A percentile compares a stretch with the other conserved stretches of the same genome.
phyloP scores from a whole-genome alignment of 495 filamentous ascomycete species.

The Penicillium verhagenii region DNA sequence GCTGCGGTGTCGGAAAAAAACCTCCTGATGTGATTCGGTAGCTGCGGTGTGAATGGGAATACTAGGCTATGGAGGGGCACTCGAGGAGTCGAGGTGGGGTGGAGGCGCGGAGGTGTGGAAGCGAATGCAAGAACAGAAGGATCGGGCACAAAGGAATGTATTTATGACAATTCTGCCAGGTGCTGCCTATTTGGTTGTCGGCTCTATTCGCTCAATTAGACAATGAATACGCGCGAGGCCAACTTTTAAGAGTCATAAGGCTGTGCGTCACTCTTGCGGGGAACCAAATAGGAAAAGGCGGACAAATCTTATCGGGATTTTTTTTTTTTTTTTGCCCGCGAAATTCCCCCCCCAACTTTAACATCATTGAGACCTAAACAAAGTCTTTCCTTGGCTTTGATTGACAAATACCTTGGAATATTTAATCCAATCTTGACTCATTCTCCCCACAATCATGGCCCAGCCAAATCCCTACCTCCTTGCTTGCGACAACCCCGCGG shows the following conservation, averaged over 20 bases:
- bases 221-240: neutral
- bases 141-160: neutral
- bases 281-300: conserved; percentile 24
- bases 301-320: conserved; percentile 16
- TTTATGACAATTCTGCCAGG: neutral
- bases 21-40: neutral
- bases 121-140: neutral
- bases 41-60: neutral
- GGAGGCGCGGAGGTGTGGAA: neutral
- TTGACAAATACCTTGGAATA: conserved; percentile 2
- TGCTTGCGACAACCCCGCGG: conserved; percentile 69
- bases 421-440: conserved; percentile 15
- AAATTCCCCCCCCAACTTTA: neutral
- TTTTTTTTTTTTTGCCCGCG: conserved; percentile 10
- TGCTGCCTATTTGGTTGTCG: no score
- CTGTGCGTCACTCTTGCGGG: conserved; percentile 22
- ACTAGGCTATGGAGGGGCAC: conserved; percentile 16
- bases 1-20: neutral
- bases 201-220: neutral
- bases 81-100: neutral
- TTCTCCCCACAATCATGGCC: conserved; percentile 34
- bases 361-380: no score
- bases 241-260: conserved; percentile 14
- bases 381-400: no score
- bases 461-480: conserved; percentile 73